Evolutionary conservation across 1,284 basidiomycete species (phyloP), one percentile per base, ranked within the genome.

Genomic region (Porodaedalea pini): DNA sequence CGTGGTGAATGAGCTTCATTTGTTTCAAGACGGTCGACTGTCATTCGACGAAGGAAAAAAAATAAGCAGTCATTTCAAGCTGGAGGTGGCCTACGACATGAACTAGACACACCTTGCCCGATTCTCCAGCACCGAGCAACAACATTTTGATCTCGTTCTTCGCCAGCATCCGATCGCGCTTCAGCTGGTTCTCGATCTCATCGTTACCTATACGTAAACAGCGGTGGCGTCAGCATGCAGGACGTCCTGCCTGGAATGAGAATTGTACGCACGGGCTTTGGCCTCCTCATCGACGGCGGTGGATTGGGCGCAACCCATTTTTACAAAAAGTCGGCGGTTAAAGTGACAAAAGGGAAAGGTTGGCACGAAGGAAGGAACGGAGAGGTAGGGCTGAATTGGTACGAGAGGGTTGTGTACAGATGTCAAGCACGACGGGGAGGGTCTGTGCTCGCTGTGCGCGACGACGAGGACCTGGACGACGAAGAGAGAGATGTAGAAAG

Each of bases 101-200:
- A 4, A 39, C 10, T 19, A 53, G 45, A 72, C 76, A 17, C 55
- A 87, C 87, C 83, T 92, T 91, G 66, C 90, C 94, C 57, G 92
- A 94, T 79, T 96, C 93, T 75, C 94, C 92, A 58, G 94, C 93
- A 65, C 94, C 94, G 44, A 96, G 78, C 58, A 96, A 71, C 65
- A 93, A 69, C 90, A 93, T 92, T 78, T 95, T 96, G 71, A 97
- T 93, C 74, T 96, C 94, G 70, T 95, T 96, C 80, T 92, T 90
- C 56, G 94, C 88, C 78, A 90, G 88, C 73, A 92, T 84, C 49
- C 92, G 80, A 76, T 98, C 95, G 66, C 88, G 82, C 78, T 93
- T 95, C 66, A 98, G 83, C 76, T 98, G 95, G 71, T 81, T 89
- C 77, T 98, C 95, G 68, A 98, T 98, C 79, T 94, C 93, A 68